Conservation (phyloP, 2,329 filamentous ascomycete genomes). For the Beauveria medogensis region DNA sequence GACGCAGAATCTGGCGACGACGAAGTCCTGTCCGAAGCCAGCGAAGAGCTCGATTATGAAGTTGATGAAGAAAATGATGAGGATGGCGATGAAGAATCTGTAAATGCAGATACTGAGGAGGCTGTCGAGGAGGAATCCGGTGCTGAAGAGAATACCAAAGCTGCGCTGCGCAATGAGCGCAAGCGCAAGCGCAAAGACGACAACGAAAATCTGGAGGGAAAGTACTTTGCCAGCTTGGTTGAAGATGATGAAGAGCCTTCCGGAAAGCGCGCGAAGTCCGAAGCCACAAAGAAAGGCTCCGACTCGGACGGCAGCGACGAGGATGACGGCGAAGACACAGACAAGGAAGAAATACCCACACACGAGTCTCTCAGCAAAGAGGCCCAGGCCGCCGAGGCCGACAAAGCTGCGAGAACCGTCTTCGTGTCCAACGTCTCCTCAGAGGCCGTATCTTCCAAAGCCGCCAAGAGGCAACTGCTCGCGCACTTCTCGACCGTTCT, state of each 20-base stretch:
- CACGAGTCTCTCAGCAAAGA: slow-evolving; percentile 50
- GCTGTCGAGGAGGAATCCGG: slow-evolving; percentile 32
- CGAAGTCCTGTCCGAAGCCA: slow-evolving; percentile 22
- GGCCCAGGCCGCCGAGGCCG: slow-evolving; percentile 55
- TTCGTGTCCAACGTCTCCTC: slow-evolving; percentile 89
- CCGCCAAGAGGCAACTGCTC: slow-evolving; percentile 68
- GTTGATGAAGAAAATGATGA: slow-evolving; percentile 11
- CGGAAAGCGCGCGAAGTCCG: slow-evolving; percentile 45
- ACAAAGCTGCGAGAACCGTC: slow-evolving; percentile 82
- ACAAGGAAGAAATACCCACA: slow-evolving; percentile 36
- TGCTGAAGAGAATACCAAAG: slow-evolving; percentile 31
- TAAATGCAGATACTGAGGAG: slow-evolving; percentile 17
- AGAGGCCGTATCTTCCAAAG: slow-evolving; percentile 72
- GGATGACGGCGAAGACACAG: slow-evolving; percentile 34
- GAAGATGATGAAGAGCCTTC: slow-evolving; percentile 49
- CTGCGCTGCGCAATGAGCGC: slow-evolving; percentile 35
- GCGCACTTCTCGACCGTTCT: slow-evolving; percentile 73
- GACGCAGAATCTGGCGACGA: slow-evolving; percentile 22
- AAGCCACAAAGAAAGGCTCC: slow-evolving; percentile 22
- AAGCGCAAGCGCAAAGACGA: slow-evolving; percentile 62
- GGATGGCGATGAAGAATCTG: slow-evolving; percentile 14
- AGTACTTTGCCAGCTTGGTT: slow-evolving; percentile 59
- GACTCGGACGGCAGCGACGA: slow-evolving; percentile 28
- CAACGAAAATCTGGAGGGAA: slow-evolving; percentile 61
- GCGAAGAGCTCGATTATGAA: slow-evolving; percentile 20